Evolutionary conservation across 1,284 basidiomycete species (phyloP), one percentile per base, ranked within the genome.

Genomic region (Mycosarcoma mackinlayi): DNA sequence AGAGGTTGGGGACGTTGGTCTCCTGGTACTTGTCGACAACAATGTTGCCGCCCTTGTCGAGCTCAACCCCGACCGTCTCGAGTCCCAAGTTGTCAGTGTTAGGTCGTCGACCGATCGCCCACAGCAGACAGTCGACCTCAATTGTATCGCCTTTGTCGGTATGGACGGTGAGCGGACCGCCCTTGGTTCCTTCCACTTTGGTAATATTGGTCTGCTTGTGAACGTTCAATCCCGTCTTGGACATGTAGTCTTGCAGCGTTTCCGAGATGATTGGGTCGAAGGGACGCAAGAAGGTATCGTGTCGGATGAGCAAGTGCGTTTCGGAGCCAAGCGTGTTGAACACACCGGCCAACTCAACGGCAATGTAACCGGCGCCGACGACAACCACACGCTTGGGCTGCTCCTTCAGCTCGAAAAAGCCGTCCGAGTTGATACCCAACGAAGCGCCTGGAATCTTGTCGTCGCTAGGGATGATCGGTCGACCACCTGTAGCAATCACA

Each of bases 331-430:
- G 79, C 23, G 76, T 70, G 57, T 79, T 65, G 52, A 83, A 74
- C 28, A 83, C 75, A 42, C 78, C 79, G 10, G 79, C 80, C 10
- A 85, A 68, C 66, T 98, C 95, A 71, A 98, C 92, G 21, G 93
- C 93, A 77, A 98, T 98, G 84, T 98, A 98, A 4, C 95, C 95
- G 18, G 95, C 95, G 47, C 95, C 95, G 35, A 97, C 90, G 60
- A 98, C 91, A 2, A 90, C 94, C 28, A 96, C 94, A 56, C 93
- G 89, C 84, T 91, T 92, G 13, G 95, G 95, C 84, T 96, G 93
- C 64, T 91, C 87, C 76, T 89, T 88, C 42, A 98, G 88, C 39
- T 89, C 92, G 79, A 99, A 99, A 87, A 98, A 99, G 10, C 93
- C 94, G 83, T 99, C 96, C 19, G 93, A 96, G 84, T 90, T 86